Evolutionary conservation across 306 rosid genomes (phyloP).

Genomic region (Cicer arietinum): DNA sequence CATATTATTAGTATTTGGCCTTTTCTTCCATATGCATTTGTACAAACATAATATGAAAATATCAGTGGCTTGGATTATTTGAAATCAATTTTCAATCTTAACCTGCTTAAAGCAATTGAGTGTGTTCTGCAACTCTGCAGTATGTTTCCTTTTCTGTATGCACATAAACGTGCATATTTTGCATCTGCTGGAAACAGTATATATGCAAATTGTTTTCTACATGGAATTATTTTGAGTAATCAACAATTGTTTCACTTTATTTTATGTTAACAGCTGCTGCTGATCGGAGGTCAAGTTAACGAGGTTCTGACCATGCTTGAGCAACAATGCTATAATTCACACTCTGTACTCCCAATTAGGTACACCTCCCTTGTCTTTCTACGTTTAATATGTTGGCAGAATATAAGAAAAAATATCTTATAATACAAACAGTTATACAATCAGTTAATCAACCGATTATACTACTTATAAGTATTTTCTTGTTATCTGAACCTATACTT

Average conservation of each 20-base stretch:
- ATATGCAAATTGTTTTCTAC: conserved; percentile 2
- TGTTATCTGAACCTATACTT: too few relatives aligned
- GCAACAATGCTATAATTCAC: conserved; percentile 54
- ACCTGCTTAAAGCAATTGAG: conserved; percentile 12
- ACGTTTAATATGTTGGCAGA: background rate
- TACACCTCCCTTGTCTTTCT: conserved; percentile 44
- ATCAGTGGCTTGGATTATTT: conserved; percentile 32
- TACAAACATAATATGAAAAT: background rate
- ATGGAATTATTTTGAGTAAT: conserved; percentile 19
- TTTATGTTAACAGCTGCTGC: conserved; percentile 60
- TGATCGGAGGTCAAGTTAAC: conserved; percentile 73
- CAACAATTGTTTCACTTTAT: conserved; percentile 30
- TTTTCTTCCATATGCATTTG: background rate
- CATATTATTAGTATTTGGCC: background rate
- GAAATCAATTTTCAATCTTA: conserved; percentile 22
- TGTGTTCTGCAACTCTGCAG: conserved; percentile 6
- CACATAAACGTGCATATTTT: conserved; percentile 10
- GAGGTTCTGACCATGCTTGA: conserved; percentile 63
- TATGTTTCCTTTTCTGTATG: conserved; percentile 2
- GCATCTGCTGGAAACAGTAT: conserved; percentile 27
- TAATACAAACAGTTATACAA: too few relatives aligned
- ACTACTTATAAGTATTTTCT: too few relatives aligned
- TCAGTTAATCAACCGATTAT: too few relatives aligned
- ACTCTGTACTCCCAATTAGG: conserved; percentile 63
- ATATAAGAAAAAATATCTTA: too few relatives aligned